Conservation (phyloP, 2,329 filamentous ascomycete genomes). For the Trichoderma citrinoviride region DNA sequence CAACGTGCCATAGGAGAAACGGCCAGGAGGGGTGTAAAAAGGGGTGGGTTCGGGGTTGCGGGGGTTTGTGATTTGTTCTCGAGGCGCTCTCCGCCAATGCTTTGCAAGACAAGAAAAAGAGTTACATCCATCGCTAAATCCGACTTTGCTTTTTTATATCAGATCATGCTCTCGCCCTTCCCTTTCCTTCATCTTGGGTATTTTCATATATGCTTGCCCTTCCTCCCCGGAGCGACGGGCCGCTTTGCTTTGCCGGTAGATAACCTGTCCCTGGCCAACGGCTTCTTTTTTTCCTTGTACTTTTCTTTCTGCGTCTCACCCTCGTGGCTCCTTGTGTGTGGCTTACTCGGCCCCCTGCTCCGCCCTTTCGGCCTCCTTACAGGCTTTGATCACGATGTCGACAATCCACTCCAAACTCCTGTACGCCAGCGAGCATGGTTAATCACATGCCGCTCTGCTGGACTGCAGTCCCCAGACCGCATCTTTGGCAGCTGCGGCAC, state of each 20-base stretch:
- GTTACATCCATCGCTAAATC: slow-evolving; percentile 18
- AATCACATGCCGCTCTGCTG: neutral
- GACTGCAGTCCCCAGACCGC: neutral
- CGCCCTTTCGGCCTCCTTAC: neutral
- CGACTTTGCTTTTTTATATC: slow-evolving; percentile 6
- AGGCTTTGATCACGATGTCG: neutral
- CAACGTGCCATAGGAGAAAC: neutral
- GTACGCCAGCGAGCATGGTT: neutral
- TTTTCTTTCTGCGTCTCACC: neutral
- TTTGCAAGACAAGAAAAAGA: neutral
- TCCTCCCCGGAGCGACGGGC: neutral
- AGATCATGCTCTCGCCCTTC: slow-evolving; percentile 11
- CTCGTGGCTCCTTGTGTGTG: neutral
- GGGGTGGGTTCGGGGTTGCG: neutral
- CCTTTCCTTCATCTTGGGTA: slow-evolving; percentile 16
- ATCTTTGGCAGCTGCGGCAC: neutral
- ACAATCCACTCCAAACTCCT: neutral
- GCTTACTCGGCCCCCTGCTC: neutral
- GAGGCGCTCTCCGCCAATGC: slow-evolving; percentile 2
- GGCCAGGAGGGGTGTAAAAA: neutral
- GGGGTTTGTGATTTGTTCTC: neutral
- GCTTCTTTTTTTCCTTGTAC: neutral
- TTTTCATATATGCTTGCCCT: slow-evolving; percentile 10
- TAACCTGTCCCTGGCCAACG: neutral
- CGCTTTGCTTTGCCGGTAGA: slow-evolving; percentile 3